These are phyloP conservation scores for Monosporascus sp. DNA, from an alignment of 2,329 filamentous ascomycete genomes.

Conservation along the genomic window DNA sequence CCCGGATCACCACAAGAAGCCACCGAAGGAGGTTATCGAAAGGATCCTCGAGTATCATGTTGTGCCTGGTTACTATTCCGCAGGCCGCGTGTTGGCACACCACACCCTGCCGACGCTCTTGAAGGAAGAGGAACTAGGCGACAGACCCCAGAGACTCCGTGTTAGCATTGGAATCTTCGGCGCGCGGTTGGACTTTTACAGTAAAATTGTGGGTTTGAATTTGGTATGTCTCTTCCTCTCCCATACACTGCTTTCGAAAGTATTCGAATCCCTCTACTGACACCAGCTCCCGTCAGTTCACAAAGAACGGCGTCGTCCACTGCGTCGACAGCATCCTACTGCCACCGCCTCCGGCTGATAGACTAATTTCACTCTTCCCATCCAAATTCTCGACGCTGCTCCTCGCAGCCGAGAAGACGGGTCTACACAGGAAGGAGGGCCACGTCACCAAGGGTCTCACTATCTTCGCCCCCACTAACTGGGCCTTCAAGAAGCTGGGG, in stretches of 20 bases:
- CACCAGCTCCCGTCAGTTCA: slow-evolving; percentile 40
- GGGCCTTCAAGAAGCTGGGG: slow-evolving; percentile 72
- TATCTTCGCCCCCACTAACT: slow-evolving; percentile 75
- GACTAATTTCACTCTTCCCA: slow-evolving; percentile 58
- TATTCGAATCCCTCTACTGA: neutral
- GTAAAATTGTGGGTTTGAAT: slow-evolving; percentile 63
- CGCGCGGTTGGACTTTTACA: slow-evolving; percentile 71
- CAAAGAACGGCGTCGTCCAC: slow-evolving; percentile 77
- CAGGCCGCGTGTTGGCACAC: slow-evolving; percentile 57
- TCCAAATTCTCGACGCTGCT: slow-evolving; percentile 72
- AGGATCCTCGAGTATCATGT: slow-evolving; percentile 71
- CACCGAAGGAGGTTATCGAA: slow-evolving; percentile 65
- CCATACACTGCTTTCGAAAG: neutral
- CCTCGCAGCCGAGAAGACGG: slow-evolving; percentile 69
- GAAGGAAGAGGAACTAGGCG: slow-evolving; percentile 53
- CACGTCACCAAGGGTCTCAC: slow-evolving; percentile 57
- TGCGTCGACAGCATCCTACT: slow-evolving; percentile 69
- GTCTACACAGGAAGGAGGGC: slow-evolving; percentile 42
- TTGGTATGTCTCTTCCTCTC: slow-evolving; percentile 50
- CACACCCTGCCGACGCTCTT: slow-evolving; percentile 72
- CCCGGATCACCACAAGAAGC: slow-evolving; percentile 49
- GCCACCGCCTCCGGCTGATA: slow-evolving; percentile 61
- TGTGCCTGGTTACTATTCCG: slow-evolving; percentile 60
- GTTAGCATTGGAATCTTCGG: slow-evolving; percentile 58
- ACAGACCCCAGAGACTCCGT: slow-evolving; percentile 66